A percentile compares a stretch with the other conserved stretches of the same genome.
phyloP scores from a whole-genome alignment of 2,329 filamentous ascomycete genomes.

The Fusarium illudens region DNA sequence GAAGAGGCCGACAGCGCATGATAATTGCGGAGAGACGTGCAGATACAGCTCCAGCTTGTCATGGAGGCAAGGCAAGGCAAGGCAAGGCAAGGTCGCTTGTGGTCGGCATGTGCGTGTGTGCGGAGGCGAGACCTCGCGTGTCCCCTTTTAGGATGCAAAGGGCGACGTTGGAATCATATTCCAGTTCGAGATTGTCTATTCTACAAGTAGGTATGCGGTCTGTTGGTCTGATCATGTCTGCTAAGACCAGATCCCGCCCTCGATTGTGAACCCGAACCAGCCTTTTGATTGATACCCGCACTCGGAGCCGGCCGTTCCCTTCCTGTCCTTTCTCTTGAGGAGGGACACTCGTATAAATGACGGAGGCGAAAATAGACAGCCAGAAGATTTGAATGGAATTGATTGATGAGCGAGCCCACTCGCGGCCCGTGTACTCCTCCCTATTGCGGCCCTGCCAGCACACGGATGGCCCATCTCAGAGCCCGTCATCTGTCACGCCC shows the following conservation, averaged over 20 bases:
- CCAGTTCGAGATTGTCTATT: not conserved
- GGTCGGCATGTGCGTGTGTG: slow-evolving; percentile 23
- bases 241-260: not conserved
- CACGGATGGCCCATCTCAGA: slow-evolving; percentile 4
- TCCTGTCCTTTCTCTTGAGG: not conserved
- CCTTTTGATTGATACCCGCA: not conserved
- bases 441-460: slow-evolving; percentile 22
- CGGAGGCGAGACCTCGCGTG: slow-evolving; percentile 14
- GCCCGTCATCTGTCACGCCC: not conserved
- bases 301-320: not conserved
- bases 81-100: slow-evolving; percentile 13
- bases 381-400: slow-evolving; percentile 8
- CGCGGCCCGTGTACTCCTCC: slow-evolving; percentile 33
- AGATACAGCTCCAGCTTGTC: slow-evolving; percentile 13
- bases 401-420: slow-evolving; percentile 20
- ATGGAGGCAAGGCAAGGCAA: too few relatives aligned
- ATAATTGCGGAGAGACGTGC: slow-evolving; percentile 26
- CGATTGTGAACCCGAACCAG: not conserved
- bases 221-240: not conserved
- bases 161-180: slow-evolving; percentile 3
- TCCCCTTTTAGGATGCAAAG: slow-evolving; percentile 18
- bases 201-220: not conserved
- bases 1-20: slow-evolving; percentile 10
- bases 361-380: slow-evolving; percentile 11
- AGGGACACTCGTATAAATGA: slow-evolving; percentile 13